These are phyloP conservation scores for Athelia psychrophila DNA, from an alignment of 1,284 basidiomycete genomes.

Conservation along the genomic window DNA sequence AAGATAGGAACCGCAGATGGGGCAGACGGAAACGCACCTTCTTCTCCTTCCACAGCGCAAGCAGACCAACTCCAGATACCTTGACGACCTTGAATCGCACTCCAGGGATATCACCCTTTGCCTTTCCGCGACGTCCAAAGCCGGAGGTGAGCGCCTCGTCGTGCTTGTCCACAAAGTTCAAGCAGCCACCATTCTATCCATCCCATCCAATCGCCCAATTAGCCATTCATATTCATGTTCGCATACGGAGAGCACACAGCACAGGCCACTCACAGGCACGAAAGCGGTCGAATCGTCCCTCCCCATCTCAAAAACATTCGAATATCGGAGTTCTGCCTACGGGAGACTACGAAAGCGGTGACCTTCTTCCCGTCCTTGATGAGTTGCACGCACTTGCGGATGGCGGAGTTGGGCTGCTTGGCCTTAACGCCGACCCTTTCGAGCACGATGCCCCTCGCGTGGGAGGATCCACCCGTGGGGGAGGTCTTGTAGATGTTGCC, in stretches of 20 bases:
- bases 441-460: slow-evolving; percentile 99
- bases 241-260: not conserved
- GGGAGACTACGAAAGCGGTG: no score
- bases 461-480: slow-evolving; percentile 98
- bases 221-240: no score
- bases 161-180: slow-evolving; percentile 99
- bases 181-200: slow-evolving; percentile 94
- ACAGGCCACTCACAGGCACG: slow-evolving; percentile 48
- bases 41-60: slow-evolving; percentile 98
- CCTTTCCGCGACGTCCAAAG: slow-evolving; percentile 99
- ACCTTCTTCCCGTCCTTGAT: slow-evolving; percentile 99
- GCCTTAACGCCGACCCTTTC: slow-evolving; percentile 97
- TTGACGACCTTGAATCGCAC: slow-evolving; percentile 99
- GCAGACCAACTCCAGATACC: slow-evolving; percentile 98
- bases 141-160: slow-evolving; percentile 99
- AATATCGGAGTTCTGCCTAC: no score
- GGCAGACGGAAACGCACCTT: slow-evolving; percentile 61
- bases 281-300: no score
- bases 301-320: no score
- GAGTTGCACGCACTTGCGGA: slow-evolving; percentile 99
- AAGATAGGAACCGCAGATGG: no score
- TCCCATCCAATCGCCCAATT: not conserved
- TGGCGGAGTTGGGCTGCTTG: slow-evolving; percentile 99
- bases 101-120: slow-evolving; percentile 96
- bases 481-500: slow-evolving; percentile 99